These are phyloP conservation scores for Persicaria maculosa DNA, from an alignment of 148 eudicot species.

Conservation along the genomic window DNA sequence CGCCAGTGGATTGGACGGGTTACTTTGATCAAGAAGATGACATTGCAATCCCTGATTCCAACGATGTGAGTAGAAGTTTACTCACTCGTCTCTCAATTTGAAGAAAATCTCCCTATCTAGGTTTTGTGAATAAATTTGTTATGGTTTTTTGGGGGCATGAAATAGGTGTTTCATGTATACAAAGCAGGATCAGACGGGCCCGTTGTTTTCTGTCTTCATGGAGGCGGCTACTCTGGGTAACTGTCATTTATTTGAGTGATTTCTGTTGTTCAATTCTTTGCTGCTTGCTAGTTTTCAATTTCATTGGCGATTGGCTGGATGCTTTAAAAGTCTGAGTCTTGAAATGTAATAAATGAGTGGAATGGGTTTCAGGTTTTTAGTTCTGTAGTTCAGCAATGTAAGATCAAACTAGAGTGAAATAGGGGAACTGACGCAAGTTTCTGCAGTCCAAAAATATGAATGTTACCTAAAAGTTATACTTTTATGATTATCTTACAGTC, in stretches of 20 bases:
- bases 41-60: constrained; percentile 57
- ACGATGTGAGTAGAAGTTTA: constrained; percentile 41
- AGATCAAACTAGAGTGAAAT: not conserved
- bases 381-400: not conserved
- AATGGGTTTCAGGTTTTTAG: not conserved
- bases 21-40: constrained; percentile 88
- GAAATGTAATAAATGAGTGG: not conserved
- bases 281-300: not conserved
- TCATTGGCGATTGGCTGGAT: not conserved
- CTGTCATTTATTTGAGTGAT: constrained; percentile 8
- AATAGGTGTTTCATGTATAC: constrained; percentile 79
- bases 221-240: constrained; percentile 95
- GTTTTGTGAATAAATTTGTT: not conserved
- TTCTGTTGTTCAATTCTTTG: not conserved
- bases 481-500: not conserved
- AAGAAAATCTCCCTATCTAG: constrained; percentile 4
- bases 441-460: not conserved
- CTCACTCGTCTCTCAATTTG: constrained; percentile 9
- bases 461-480: not conserved
- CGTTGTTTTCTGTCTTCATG: constrained; percentile 86
- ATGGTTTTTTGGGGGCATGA: not conserved
- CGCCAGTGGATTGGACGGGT: constrained; percentile 59
- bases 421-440: not conserved
- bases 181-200: constrained; percentile 88
- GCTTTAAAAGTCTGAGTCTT: not conserved